Conservation (phyloP, 495 filamentous ascomycete species). For the Talaromyces stipitatus region DNA sequence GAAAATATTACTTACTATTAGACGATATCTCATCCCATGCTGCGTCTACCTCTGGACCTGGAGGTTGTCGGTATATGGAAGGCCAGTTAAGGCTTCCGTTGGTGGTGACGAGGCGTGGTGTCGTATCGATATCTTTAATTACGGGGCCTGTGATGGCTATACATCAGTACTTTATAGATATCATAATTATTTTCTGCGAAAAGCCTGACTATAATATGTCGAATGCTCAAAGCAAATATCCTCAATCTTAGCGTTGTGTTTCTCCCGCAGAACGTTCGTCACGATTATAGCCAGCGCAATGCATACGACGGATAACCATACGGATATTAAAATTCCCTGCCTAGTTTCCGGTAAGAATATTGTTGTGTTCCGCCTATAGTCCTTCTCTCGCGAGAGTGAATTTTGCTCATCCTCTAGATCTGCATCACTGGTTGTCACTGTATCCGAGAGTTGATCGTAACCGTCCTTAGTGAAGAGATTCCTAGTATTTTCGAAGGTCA, state of each 20-base stretch:
- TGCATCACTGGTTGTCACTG: not conserved
- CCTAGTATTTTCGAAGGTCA: not conserved
- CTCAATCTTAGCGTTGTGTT: not conserved
- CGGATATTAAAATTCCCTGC: not conserved
- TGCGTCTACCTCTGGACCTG: not conserved
- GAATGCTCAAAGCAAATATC: not conserved
- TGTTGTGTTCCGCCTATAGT: not conserved
- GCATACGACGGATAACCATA: not conserved
- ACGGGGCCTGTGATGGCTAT: not conserved
- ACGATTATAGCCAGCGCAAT: not conserved
- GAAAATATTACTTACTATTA: not conserved
- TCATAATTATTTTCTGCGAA: not conserved
- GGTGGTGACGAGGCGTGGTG: not conserved
- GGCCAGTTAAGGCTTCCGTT: not conserved
- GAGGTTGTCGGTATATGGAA: not conserved
- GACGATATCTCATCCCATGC: not conserved
- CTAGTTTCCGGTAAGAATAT: not conserved
- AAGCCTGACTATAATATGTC: not conserved
- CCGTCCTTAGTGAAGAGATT: not conserved
- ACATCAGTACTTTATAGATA: not conserved
- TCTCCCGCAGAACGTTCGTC: not conserved
- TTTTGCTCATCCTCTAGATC: not conserved
- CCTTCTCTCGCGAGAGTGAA: not conserved
- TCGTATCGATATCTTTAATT: not conserved
- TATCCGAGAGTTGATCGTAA: not conserved